Percentiles rank a stretch among this genome's conserved stretches.
These are phyloP conservation scores for Cladosporium sp. DNA, from an alignment of 2,329 filamentous ascomycete species.

Conservation along the genomic window DNA sequence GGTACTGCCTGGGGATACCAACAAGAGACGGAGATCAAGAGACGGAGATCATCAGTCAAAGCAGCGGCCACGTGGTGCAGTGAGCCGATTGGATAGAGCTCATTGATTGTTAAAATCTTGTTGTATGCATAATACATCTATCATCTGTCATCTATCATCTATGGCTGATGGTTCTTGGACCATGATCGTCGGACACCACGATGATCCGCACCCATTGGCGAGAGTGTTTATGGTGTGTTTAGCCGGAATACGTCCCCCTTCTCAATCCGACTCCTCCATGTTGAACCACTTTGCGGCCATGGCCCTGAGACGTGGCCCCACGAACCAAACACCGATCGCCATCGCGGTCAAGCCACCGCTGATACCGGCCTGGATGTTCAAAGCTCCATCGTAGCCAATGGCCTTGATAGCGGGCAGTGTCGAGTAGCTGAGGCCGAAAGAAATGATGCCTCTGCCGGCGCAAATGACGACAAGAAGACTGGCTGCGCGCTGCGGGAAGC, in stretches of 20 bases:
- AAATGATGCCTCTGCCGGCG: constrained; percentile 47
- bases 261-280: constrained; percentile 8
- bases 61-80: neutral
- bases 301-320: neutral
- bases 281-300: constrained; percentile 14
- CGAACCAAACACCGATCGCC: constrained; percentile 6
- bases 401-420: constrained; percentile 35
- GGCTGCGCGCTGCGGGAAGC: constrained; percentile 43
- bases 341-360: constrained; percentile 3
- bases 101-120: neutral
- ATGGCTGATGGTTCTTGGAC: neutral
- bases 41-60: neutral
- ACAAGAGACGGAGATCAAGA: neutral
- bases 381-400: constrained; percentile 33
- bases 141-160: neutral
- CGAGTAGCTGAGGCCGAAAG: constrained; percentile 44
- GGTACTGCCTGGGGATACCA: neutral
- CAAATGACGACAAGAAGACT: constrained; percentile 47
- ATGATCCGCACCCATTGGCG: neutral
- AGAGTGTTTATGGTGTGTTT: neutral
- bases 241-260: neutral
- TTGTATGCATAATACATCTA: neutral
- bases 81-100: neutral
- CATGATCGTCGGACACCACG: neutral
- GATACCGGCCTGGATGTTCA: constrained; percentile 21